Evolutionary conservation across 2,329 filamentous ascomycete species (phyloP).

Genomic region (Daldinia sp.): DNA sequence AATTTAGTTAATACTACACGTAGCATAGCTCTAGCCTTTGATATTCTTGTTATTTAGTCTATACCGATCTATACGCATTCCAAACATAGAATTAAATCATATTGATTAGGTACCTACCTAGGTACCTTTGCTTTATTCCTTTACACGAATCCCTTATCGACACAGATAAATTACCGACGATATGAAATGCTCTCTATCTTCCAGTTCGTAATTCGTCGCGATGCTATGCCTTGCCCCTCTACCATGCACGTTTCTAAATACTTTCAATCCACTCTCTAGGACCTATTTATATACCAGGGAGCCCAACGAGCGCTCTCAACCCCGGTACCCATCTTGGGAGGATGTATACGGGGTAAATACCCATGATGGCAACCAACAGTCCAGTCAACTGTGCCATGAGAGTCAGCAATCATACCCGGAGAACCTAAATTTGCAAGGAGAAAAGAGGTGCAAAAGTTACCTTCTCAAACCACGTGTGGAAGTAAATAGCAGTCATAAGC

Average conservation of each 20-base stretch:
- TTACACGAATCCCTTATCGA: not conserved
- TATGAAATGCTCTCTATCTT: conserved; percentile 2
- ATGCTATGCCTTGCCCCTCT: conserved; percentile 7
- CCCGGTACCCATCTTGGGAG: conserved; percentile 64
- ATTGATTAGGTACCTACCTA: not conserved
- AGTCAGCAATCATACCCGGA: conserved; percentile 43
- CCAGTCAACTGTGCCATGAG: conserved; percentile 62
- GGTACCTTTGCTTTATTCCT: not conserved
- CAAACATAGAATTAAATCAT: not conserved
- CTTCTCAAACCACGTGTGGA: conserved; percentile 99
- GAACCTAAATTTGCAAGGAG: not conserved
- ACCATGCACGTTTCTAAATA: not conserved
- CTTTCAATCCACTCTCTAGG: not conserved
- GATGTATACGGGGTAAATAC: conserved; percentile 64
- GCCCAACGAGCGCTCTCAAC: conserved; percentile 59
- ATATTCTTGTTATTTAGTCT: not conserved
- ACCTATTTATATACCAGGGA: conserved; percentile 61
- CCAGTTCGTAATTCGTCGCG: conserved; percentile 15
- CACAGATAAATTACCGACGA: not conserved
- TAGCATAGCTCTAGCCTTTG: not conserved
- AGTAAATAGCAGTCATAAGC: conserved; percentile 98
- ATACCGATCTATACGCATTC: not conserved
- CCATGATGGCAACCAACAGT: conserved; percentile 61
- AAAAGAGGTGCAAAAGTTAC: conserved; percentile 58
- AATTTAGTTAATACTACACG: not conserved